phyloP scores from a whole-genome alignment of 1,139 yeast species.

The Protomyces gravidus region DNA sequence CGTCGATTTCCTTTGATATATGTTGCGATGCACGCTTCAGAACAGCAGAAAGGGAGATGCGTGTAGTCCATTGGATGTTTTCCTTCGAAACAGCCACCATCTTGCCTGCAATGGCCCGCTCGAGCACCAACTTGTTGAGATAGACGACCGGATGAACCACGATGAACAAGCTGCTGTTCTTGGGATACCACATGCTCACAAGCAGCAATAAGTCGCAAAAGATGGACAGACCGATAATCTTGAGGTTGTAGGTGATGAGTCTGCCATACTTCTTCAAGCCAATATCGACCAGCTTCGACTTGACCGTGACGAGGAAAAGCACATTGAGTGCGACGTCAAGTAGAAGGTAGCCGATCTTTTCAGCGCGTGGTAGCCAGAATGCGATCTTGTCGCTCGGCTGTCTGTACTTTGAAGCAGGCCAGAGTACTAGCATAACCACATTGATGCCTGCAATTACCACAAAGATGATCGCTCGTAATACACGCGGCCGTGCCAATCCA shows the following conservation, averaged over 20 bases:
- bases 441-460: neutral
- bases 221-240: neutral
- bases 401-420: neutral
- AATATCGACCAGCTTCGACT: conserved; percentile 2
- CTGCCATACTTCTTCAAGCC: conserved; percentile 11
- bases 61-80: neutral
- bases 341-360: conserved; percentile 6
- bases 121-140: conserved; percentile 17
- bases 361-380: conserved; percentile 14
- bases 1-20: neutral
- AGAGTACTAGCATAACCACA: conserved; percentile 4
- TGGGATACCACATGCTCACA: conserved; percentile 12
- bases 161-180: conserved; percentile 11
- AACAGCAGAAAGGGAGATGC: neutral
- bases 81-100: conserved; percentile 14
- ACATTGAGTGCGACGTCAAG: conserved; percentile 2
- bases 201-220: conserved; percentile 5
- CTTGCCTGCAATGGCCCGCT: conserved; percentile 7
- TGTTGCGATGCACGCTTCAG: neutral
- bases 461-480: neutral
- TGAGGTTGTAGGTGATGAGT: conserved; percentile 10
- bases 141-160: conserved; percentile 11
- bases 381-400: neutral
- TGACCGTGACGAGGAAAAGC: neutral
- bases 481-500: neutral